Base-by-base conservation (phyloP, 2,329 filamentous ascomycete species). In the Pseudogymnoascus sp. region DNA sequence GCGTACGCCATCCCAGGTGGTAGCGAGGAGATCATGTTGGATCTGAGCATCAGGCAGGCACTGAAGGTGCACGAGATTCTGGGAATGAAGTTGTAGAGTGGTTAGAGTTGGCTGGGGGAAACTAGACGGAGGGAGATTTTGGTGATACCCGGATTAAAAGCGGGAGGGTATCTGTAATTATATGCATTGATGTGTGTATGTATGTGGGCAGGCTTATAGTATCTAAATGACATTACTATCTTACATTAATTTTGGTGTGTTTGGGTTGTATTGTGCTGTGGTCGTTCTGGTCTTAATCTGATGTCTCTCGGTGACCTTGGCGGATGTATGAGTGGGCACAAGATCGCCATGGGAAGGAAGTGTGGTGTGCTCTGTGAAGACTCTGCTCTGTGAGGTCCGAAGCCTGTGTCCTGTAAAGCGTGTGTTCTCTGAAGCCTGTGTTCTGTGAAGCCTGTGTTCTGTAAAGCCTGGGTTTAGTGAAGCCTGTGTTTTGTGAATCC, bases 11-110 rank as follows among this genome's bases (percentile, higher is more conserved):
- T 99, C 70, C 95, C 95, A 2, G 95, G 95, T 72, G 95, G 95
- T 24, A 91, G 87, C 68, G 93, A 99, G 80, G 95, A 99, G 83
- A 99, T 99, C 68, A 99, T 99, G 95, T 80, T 98, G 68, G 95
- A 99, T 76, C 77, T 99, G 72, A 96, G 91, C 78, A 96, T 99
- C 76, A 84, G 93, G 70, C 93, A 97, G 82, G 89, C 88, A 66
- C 75, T 96, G 81, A 87, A 86, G 75, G 95, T 99, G 62, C 90
- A 92, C 70, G 88, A 97, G 83, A 87, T 88, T 66, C 81, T 96
- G 75, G 95, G 95, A 8, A 97, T 98, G 93, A 99, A 97, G 84
- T 75, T 99, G 75, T 98, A 72, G 59, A 53, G 8, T 31, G 46
- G 8, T 53, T 53, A 31, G 7, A 6, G 24, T 22, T 33, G n/a